Conservation (phyloP, 768 basidiomycete species). For the Mycena alexandri region DNA sequence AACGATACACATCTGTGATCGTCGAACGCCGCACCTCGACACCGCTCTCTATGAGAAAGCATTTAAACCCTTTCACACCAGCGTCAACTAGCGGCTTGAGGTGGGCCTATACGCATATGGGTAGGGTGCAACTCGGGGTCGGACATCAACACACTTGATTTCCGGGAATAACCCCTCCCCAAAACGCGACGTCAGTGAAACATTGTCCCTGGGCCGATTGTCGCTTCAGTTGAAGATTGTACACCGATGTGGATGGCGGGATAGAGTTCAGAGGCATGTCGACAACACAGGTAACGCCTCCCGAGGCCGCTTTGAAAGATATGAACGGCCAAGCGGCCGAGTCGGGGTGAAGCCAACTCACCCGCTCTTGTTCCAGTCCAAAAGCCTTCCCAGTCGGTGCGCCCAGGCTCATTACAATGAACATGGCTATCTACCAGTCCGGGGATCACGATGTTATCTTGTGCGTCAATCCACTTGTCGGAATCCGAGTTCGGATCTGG, state of each 20-base stretch:
- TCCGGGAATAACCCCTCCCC: conserved; percentile 95
- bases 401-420: conserved; percentile 94
- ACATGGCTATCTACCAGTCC: conserved; percentile 92
- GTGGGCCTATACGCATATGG: conserved; percentile 61
- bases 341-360: not conserved
- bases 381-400: conserved; percentile 96
- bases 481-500: conserved; percentile 47
- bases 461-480: conserved; percentile 65
- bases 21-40: conserved; percentile 74
- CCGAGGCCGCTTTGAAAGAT: conserved; percentile 72
- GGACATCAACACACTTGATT: conserved; percentile 71
- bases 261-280: conserved; percentile 99
- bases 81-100: conserved; percentile 80
- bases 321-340: not conserved
- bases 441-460: conserved; percentile 73
- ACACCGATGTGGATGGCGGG: conserved; percentile 92
- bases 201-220: conserved; percentile 79
- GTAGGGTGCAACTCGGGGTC: not conserved
- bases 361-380: conserved; percentile 86
- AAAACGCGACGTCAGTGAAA: conserved; percentile 88
- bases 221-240: conserved; percentile 79
- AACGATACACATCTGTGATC: conserved; percentile 18
- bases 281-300: conserved; percentile 94
- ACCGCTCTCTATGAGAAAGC: conserved; percentile 95
- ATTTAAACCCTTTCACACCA: conserved; percentile 97